Evolutionary conservation across 805 yeast genomes (phyloP), one percentile per base, ranked within the genome.

Genomic region (Kodamaea restingae): DNA sequence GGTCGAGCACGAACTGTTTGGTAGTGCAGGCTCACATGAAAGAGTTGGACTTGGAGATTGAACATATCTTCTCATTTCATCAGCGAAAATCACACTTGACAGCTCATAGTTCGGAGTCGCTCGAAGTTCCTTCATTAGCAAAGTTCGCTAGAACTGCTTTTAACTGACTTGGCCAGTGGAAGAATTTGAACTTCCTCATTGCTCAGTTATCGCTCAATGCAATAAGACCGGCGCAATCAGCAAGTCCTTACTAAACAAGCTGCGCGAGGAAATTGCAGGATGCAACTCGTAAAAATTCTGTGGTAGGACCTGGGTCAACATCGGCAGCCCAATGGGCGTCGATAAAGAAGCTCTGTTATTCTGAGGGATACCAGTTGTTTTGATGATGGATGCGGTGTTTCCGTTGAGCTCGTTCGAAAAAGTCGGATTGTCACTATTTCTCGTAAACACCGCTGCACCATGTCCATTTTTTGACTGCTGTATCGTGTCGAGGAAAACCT

Each of bases 381-480:
- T 34, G 43, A 30, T 40, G 43, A 17, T 40, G 36, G 37, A 12
- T 40, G 36, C 38, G 43, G 37, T 36, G 34, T 38, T 32, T 10
- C 39, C 37, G 20, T 39, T 27, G 31, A 15, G 15, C 30, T 31
- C 32, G 22, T 28, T 20, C 20, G 28, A 20, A 24, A 18, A 35
- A 22, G 31, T 25, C 31, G 25, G 36, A 26, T 27, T 32, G 27
- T 18, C 36, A 29, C 40, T 37, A 35, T 35, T 37, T 37, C 36
- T 37, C 40, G 35, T 30, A 37, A 30, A 37, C 40, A 37, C 37
- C 36, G 41, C 41, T 38, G 41, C 41, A 38, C 41, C 41, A 38
- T n/a, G 36, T n/a, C 41, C 41, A 38, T 33, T 38, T 30, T 35
- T 39, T 39, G 38, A 39, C 38, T 15, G 35, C 18, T 36, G 39